Evolutionary conservation across 2,329 filamentous ascomycete genomes (phyloP), one percentile per base, ranked within the genome.

Genomic region (Chaetothyriales sp.): DNA sequence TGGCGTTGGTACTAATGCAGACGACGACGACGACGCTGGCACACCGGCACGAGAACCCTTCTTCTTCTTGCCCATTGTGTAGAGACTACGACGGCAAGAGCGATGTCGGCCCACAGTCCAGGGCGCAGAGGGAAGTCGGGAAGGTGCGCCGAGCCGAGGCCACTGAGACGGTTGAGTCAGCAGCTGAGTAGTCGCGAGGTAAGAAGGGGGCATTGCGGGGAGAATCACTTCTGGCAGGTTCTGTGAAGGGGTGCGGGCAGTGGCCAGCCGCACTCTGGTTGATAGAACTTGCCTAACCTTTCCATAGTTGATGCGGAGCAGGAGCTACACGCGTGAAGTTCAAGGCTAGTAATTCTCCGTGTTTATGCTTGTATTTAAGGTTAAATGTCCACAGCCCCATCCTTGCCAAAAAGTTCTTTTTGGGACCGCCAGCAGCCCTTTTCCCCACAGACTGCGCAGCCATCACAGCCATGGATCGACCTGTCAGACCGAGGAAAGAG

Each of bases 401-500:
- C 28, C 12, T 36, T 9, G 32, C 5, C 32, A 39, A 15, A 39
- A 39, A 39, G 32, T 39, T 39, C 32, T 15, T 15, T 39, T 10
- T 9, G 10, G 12, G 10, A 15, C 5, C 1, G 15, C 10, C 5
- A 4, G 15, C 10, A 10, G 32, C 10, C 10, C 4, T 32, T 2
- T 5, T 2, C 28, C 10, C 3, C 10, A 2, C 4, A 15, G 32
- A 39, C 32, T 39, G 10, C 15, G 32, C 32, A 15, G 32, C 2
- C 32, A 15, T 39, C 15, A 15, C 32, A 39, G 32, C 32, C 32
- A 39, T 53, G 22, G 49, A 57, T 43, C 49, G 48, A 18, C 55
- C 51, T 10, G 46, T 57, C 18, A 51, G 50, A 43, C 32, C 51
- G 36, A 51, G 59, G 32, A 57, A 64, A 43, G 60, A 62, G 6